phyloP scores from a whole-genome alignment of 2,329 filamentous ascomycete species.

The Hawksworthiomyces lignivorus region DNA sequence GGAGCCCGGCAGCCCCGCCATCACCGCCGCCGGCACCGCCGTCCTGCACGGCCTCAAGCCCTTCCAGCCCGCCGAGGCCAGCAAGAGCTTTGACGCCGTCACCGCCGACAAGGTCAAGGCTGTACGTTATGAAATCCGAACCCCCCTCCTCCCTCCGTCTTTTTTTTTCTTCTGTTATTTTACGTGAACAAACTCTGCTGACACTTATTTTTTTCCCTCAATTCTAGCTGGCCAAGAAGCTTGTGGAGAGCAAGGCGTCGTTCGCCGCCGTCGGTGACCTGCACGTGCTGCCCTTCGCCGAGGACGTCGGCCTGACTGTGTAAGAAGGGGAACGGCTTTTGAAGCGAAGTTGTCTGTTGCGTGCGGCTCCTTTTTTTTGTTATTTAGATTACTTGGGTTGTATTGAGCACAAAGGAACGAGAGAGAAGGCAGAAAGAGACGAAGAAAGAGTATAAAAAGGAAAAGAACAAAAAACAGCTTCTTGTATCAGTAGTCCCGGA shows the following conservation, averaged over 20 bases:
- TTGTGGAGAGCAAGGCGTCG: conserved; percentile 81
- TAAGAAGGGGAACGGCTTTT: conserved; percentile 40
- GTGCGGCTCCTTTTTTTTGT: conserved; percentile 3
- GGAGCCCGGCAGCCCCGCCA: conserved; percentile 67
- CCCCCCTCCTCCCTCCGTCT: neutral
- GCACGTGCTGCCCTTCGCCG: conserved; percentile 81
- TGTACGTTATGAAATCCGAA: too few species aligned
- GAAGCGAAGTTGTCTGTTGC: neutral
- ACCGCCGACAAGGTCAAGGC: conserved; percentile 77
- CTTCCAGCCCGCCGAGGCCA: conserved; percentile 71
- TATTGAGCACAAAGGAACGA: conserved; percentile 1
- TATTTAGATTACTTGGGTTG: conserved; percentile 5
- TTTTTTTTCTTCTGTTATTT: neutral
- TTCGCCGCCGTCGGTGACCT: conserved; percentile 89
- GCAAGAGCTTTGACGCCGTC: conserved; percentile 69
- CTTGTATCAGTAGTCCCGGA: conserved; percentile 16
- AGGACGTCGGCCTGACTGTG: conserved; percentile 89
- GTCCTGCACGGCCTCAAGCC: conserved; percentile 75
- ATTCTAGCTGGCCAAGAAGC: conserved; percentile 82
- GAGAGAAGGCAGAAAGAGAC: neutral
- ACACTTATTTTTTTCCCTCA: too few species aligned
- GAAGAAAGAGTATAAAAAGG: neutral
- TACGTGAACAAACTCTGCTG: neutral
- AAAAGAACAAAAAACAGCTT: neutral
- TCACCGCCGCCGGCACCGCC: conserved; percentile 78